phyloP scores from a whole-genome alignment of 106 monocot genomes.

The Dendrobium huoshanense region DNA sequence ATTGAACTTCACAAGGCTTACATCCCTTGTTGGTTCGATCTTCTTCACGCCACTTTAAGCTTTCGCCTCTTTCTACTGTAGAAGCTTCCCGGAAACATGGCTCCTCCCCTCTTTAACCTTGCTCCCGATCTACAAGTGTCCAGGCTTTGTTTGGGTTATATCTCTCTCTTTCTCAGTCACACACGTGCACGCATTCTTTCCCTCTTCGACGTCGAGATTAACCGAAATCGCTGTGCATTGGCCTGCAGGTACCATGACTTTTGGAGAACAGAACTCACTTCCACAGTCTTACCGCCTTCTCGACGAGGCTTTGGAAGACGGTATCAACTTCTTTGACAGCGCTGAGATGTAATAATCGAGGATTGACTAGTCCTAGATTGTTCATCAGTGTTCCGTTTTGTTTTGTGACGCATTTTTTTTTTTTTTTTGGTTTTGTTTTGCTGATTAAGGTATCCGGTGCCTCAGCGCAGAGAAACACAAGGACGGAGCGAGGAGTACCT shows the following conservation, averaged over 20 bases:
- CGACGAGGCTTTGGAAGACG: constrained; percentile 56
- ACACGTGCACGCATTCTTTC: background rate
- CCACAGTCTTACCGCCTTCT: constrained; percentile 66
- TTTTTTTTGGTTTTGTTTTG: background rate
- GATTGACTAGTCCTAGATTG: background rate
- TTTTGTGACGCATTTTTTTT: background rate
- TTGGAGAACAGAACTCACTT: constrained; percentile 79
- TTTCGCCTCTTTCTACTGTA: too few species aligned
- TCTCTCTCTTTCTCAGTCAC: background rate
- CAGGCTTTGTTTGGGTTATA: constrained; percentile 47
- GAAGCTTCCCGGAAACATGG: background rate
- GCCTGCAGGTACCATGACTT: constrained; percentile 78
- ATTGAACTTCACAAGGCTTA: too few species aligned
- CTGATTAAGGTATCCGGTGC: constrained; percentile 76
- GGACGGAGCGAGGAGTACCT: constrained; percentile 84
- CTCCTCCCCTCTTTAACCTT: constrained; percentile 8
- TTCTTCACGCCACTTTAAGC: too few species aligned
- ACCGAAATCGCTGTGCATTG: background rate
- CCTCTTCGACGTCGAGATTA: background rate
- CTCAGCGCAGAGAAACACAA: constrained; percentile 63
- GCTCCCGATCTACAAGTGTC: constrained; percentile 54
- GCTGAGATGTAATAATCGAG: constrained; percentile 62
- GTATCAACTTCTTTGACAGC: constrained; percentile 81
- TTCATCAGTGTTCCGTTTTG: background rate
- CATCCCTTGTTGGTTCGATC: too few species aligned